Evolutionary conservation across 345 rosid species (phyloP).

Genomic region (Eucalyptus cladocalyx): DNA sequence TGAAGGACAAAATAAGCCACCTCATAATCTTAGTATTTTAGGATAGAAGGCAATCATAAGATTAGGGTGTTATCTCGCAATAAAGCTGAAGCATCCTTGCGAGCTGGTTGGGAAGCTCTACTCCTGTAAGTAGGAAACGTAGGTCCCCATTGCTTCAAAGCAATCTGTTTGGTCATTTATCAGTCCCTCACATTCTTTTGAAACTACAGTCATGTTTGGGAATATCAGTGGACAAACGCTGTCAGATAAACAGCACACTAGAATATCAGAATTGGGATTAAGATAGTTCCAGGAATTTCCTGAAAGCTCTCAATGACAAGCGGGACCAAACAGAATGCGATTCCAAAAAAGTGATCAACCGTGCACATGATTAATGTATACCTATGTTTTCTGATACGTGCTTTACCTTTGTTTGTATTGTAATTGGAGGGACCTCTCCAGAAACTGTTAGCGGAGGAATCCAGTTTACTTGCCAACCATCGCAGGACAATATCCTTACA

Average conservation of each 20-base stretch:
- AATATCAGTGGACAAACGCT: constrained; percentile 44
- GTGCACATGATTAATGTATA: neutral
- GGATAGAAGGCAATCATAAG: neutral
- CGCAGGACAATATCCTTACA: constrained; percentile 29
- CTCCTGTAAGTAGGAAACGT: constrained; percentile 39
- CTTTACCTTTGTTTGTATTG: constrained; percentile 31
- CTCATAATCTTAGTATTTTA: neutral
- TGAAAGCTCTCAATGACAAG: neutral
- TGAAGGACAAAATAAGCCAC: neutral
- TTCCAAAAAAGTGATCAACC: neutral
- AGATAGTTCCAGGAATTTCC: neutral
- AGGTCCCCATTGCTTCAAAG: constrained; percentile 32
- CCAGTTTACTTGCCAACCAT: constrained; percentile 40
- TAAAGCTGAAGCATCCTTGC: constrained; percentile 26
- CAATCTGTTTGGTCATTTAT: constrained; percentile 23
- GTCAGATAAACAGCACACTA: neutral
- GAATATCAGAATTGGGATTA: neutral
- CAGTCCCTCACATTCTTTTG: constrained; percentile 13
- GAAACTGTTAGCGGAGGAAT: constrained; percentile 17
- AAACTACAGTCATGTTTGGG: constrained; percentile 18
- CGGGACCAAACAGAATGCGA: neutral
- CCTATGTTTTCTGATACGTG: neutral
- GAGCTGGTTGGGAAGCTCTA: constrained; percentile 45
- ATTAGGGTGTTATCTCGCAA: constrained; percentile 3
- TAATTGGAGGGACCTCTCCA: constrained; percentile 45